Percentiles rank a stretch among this genome's conserved stretches.
These are phyloP conservation scores for Ramichloridium luteum DNA, from an alignment of 2,329 filamentous ascomycete genomes.

Conservation along the genomic window DNA sequence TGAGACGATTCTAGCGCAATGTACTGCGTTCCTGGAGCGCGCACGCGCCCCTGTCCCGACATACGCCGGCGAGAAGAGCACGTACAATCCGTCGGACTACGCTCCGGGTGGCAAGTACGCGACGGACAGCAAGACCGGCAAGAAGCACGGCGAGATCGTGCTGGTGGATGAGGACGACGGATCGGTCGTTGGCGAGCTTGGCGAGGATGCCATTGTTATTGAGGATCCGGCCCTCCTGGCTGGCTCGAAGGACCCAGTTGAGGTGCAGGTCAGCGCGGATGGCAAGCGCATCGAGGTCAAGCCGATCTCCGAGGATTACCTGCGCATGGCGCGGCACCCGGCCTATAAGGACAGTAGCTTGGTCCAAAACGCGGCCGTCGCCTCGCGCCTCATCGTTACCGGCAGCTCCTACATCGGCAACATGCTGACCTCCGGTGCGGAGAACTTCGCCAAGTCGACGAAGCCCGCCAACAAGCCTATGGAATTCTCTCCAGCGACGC, in stretches of 20 bases:
- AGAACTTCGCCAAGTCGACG: conserved; percentile 67
- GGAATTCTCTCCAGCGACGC: conserved; percentile 76
- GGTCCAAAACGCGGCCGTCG: conserved; percentile 74
- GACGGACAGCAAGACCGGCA: conserved; percentile 33
- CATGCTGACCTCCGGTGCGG: conserved; percentile 63
- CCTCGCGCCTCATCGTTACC: conserved; percentile 84
- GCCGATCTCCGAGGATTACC: conserved; percentile 56
- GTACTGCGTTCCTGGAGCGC: conserved; percentile 86
- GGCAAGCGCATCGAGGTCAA: conserved; percentile 57
- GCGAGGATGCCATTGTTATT: conserved; percentile 66
- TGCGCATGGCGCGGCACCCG: conserved; percentile 69
- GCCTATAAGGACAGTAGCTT: conserved; percentile 82
- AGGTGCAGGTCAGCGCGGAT: conserved; percentile 60
- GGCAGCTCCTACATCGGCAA: conserved; percentile 69
- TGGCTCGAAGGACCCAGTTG: conserved; percentile 85
- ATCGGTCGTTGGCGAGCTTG: conserved; percentile 83
- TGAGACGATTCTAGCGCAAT: conserved; percentile 95
- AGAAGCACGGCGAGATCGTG: conserved; percentile 61
- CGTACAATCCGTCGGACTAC: conserved; percentile 74
- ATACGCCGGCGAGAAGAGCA: conserved; percentile 20
- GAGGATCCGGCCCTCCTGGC: conserved; percentile 64
- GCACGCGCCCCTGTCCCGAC: conserved; percentile 46
- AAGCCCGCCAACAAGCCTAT: conserved; percentile 69
- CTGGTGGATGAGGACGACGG: conserved; percentile 93
- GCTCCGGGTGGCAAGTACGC: conserved; percentile 56